Evolutionary conservation across 1,284 basidiomycete species (phyloP).

Genomic region (Spongispora temasekensis): DNA sequence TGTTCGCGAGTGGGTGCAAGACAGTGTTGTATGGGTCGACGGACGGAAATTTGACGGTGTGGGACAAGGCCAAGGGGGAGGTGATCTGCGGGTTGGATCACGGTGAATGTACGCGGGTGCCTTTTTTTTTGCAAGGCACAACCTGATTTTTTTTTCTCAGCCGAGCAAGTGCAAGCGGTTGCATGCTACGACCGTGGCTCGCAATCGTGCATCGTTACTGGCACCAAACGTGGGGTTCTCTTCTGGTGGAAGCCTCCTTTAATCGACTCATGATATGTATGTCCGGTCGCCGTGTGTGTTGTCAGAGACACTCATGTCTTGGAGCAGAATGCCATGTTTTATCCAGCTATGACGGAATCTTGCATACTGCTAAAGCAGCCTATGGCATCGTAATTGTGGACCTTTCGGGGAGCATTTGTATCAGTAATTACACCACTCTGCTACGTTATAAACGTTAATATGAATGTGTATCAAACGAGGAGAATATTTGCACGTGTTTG

Average conservation of each 20-base stretch:
- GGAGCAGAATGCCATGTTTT: constrained; percentile 12
- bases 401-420: constrained; percentile 29
- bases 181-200: constrained; percentile 49
- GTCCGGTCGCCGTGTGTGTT: neutral
- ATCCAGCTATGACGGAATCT: constrained; percentile 26
- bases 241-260: constrained; percentile 58
- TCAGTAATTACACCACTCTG: constrained; percentile 25
- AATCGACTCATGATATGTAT: constrained; percentile 24
- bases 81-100: constrained; percentile 60
- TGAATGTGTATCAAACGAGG: neutral
- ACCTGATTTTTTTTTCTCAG: constrained; percentile 34
- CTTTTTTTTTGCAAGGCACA: neutral
- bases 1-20: constrained; percentile 52
- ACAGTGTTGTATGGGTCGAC: constrained; percentile 55
- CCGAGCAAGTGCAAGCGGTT: constrained; percentile 52
- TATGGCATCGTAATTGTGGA: constrained; percentile 32
- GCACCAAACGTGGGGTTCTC: constrained; percentile 53
- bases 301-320: too few species aligned
- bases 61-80: constrained; percentile 54
- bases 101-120: constrained; percentile 47
- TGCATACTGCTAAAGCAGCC: constrained; percentile 32
- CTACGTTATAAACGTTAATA: constrained; percentile 31
- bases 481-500: constrained; percentile 33
- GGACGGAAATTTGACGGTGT: constrained; percentile 55
- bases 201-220: constrained; percentile 51